A percentile compares a stretch with the other conserved stretches of the same genome.
Conservation (phyloP, 2,329 filamentous ascomycete species). For the Exophiala lecanii-corni region DNA sequence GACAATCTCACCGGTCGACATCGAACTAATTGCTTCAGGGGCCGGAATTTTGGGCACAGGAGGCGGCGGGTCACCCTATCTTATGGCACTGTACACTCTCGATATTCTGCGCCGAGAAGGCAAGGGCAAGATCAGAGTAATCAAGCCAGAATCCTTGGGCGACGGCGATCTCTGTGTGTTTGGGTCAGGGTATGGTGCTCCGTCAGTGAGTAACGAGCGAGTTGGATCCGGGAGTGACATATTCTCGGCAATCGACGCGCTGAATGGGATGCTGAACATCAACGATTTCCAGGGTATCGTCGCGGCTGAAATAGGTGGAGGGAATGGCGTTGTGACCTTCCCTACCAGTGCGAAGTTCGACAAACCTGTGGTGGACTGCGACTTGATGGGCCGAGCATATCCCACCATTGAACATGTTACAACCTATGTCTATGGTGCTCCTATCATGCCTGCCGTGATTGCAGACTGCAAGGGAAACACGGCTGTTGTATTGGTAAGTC, state of each 20-base stretch:
- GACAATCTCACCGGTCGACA: constrained; percentile 35
- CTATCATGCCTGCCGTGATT: constrained; percentile 36
- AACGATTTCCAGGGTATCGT: constrained; percentile 36
- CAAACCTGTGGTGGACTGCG: constrained; percentile 42
- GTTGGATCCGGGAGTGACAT: constrained; percentile 27
- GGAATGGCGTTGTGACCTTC: constrained; percentile 37
- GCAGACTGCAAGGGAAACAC: constrained; percentile 42
- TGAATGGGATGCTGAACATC: constrained; percentile 27
- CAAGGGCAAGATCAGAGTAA: constrained; percentile 37
- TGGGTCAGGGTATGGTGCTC: constrained; percentile 43
- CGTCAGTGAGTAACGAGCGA: constrained; percentile 30
- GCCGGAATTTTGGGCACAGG: constrained; percentile 37
- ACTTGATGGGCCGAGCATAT: constrained; percentile 47
- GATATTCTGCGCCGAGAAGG: constrained; percentile 34
- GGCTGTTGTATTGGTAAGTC: constrained; percentile 25
- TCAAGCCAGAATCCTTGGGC: constrained; percentile 35
- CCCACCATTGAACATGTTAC: constrained; percentile 44
- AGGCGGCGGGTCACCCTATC: constrained; percentile 39
- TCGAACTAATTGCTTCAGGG: constrained; percentile 36
- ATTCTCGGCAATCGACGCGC: constrained; percentile 36
- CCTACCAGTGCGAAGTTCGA: constrained; percentile 30
- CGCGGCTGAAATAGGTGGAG: constrained; percentile 32
- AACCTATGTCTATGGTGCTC: constrained; percentile 39
- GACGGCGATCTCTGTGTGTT: constrained; percentile 41
- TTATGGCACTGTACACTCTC: constrained; percentile 44